Percentiles rank a stretch among this genome's conserved stretches.
Conservation (phyloP, 331 rosid genomes). For the Acacia concinna region DNA sequence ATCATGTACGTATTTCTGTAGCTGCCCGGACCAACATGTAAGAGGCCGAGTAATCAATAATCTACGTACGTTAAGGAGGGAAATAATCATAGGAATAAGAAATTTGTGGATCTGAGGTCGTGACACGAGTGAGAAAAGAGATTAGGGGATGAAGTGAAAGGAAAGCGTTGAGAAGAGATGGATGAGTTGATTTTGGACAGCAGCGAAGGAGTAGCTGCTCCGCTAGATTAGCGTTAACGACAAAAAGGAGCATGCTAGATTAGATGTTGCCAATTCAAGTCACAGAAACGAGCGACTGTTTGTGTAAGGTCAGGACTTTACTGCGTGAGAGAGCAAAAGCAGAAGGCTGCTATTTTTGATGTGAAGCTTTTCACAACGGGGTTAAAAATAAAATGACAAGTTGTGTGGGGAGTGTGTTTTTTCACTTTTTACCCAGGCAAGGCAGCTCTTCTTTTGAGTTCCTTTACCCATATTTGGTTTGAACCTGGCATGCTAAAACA, state of each 20-base stretch:
- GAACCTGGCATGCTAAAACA: slow-evolving; percentile 31
- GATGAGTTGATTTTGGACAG: background rate
- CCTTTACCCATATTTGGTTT: slow-evolving; percentile 27
- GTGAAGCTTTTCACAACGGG: slow-evolving; percentile 61
- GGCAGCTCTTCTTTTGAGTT: background rate
- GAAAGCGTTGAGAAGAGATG: slow-evolving; percentile 1
- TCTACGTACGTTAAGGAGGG: too few relatives aligned
- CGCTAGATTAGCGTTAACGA: slow-evolving; percentile 24
- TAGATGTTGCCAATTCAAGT: slow-evolving; percentile 25
- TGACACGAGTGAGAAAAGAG: background rate
- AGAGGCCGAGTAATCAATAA: background rate
- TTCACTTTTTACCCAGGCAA: slow-evolving; percentile 24
- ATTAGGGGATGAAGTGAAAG: background rate
- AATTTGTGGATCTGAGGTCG: background rate
- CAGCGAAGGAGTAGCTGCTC: slow-evolving; percentile 19
- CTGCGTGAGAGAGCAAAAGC: slow-evolving; percentile 18
- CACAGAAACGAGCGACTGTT: background rate
- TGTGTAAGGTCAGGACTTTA: slow-evolving; percentile 22
- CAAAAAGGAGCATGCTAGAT: slow-evolving; percentile 7
- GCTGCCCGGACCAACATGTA: background rate
- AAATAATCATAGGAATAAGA: background rate
- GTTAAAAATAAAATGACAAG: slow-evolving; percentile 22
- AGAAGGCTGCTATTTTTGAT: slow-evolving; percentile 40
- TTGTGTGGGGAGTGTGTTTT: background rate
- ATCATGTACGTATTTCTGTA: background rate